phyloP scores from a whole-genome alignment of 2,329 filamentous ascomycete species.

The Fusarium sp. region DNA sequence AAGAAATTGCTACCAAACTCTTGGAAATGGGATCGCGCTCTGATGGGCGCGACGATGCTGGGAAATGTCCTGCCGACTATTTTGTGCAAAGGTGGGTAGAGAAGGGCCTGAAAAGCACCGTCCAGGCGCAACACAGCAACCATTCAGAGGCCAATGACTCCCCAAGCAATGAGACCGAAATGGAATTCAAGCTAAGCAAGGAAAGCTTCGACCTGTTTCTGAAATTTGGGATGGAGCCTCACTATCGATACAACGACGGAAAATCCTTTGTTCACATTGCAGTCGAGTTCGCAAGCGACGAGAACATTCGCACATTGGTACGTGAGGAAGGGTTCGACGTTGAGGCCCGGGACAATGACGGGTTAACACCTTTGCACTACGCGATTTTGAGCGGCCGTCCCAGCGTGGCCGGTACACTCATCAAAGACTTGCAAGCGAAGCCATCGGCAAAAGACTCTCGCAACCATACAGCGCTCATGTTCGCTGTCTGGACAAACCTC shows the following conservation, averaged over 20 bases:
- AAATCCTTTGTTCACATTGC: background rate
- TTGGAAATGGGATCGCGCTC: background rate
- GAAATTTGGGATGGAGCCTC: background rate
- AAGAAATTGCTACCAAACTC: fast-evolving
- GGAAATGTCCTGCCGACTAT: background rate
- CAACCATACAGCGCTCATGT: background rate
- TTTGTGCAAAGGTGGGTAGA: background rate
- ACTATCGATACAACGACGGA: background rate
- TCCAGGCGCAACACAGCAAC: background rate
- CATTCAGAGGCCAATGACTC: background rate
- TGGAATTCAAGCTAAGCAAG: background rate
- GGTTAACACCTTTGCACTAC: background rate
- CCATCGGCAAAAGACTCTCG: background rate
- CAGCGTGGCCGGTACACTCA: background rate
- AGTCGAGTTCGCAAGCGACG: background rate
- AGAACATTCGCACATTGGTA: background rate
- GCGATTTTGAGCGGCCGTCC: background rate
- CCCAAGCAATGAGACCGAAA: fast-evolving
- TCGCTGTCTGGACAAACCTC: background rate
- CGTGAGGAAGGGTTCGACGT: background rate
- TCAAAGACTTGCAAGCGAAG: background rate
- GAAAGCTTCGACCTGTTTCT: background rate
- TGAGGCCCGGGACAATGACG: background rate
- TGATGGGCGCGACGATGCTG: background rate
- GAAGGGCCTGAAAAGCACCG: fast-evolving